Base-by-base conservation (phyloP, 2,329 filamentous ascomycete genomes). In the Anthostomella pinea region DNA sequence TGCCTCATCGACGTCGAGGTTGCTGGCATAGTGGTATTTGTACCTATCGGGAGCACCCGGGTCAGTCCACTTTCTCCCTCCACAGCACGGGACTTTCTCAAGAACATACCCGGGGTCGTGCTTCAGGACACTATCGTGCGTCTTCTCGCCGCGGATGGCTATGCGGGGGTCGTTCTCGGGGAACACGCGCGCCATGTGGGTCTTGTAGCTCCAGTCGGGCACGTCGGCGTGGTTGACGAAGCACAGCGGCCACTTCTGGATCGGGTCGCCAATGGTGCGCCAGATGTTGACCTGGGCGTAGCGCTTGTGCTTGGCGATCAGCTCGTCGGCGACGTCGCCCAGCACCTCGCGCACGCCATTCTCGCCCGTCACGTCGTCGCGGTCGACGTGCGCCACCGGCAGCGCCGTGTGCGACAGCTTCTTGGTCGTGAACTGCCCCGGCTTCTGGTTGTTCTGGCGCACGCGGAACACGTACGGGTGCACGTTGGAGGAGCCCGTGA, bases 211-310 rank as follows among this genome's bases (percentile, higher is more conserved):
- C 51, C 51, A 57, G 42, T 44, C 42, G 7, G 41, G 31, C 3
- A 56, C 45, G 17, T 29, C 41, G 15, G 39, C 41, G 40, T 52
- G 49, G 43, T 57, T 51, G 29, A 55, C 46, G 39, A 57, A 51
- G 43, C 51, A 50, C 20, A 57, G 47, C 1, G 54, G 54, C 54
- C 54, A 56, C 32, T 50, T 46, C 38, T 46, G 41, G 38, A 54
- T 46, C 21, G 53, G 41, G 22, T 52, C 32, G 27, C 51, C 51
- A 34, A 57, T 51, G 8, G 50, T 51, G 35, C 54, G 45, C 54
- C 54, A 57, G 35, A 57, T 30, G 38, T 56, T 57, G 19, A 57
- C 53, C 30, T 53, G 49, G 8, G 50, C 52, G 35, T 48, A 57
- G 13, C 49, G 50, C 33, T 48, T 49, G 39, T 49, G 46, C 23